Percentiles rank a stretch among this genome's conserved stretches.
These are phyloP conservation scores for Nigrograna mackinnonii DNA, from an alignment of 2,329 filamentous ascomycete species.

Conservation along the genomic window DNA sequence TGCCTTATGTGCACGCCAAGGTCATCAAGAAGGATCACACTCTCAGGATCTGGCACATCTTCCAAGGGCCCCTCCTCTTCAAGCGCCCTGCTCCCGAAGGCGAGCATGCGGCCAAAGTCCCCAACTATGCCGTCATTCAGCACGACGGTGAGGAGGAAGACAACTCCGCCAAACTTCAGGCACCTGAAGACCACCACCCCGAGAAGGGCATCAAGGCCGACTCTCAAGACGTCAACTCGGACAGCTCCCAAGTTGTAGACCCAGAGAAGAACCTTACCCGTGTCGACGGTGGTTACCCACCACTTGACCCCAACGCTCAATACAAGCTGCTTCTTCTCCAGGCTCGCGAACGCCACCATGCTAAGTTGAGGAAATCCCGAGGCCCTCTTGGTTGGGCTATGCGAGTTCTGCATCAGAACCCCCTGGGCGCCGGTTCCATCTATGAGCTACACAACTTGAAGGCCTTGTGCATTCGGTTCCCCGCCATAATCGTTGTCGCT, in stretches of 20 bases:
- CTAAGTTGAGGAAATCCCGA: constrained; percentile 62
- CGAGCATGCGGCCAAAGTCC: constrained; percentile 61
- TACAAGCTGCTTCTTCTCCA: constrained; percentile 67
- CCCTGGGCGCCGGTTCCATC: constrained; percentile 70
- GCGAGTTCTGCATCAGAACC: constrained; percentile 75
- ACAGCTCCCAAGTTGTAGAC: constrained; percentile 13
- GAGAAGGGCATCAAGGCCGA: not conserved
- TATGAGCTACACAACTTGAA: constrained; percentile 76
- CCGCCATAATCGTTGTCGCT: constrained; percentile 66
- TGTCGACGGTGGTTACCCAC: constrained; percentile 54
- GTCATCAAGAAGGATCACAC: constrained; percentile 70
- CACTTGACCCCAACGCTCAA: constrained; percentile 29
- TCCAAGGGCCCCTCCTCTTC: constrained; percentile 62
- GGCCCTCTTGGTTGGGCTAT: constrained; percentile 84
- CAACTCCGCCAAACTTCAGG: not conserved
- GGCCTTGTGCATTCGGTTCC: constrained; percentile 64
- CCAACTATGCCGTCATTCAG: constrained; percentile 79
- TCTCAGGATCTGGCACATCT: constrained; percentile 65
- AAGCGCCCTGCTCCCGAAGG: constrained; percentile 59
- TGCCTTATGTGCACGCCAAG: constrained; percentile 69
- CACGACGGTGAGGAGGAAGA: constrained; percentile 58
- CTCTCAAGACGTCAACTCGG: not conserved
- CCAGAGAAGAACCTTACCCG: constrained; percentile 45
- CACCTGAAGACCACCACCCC: not conserved
- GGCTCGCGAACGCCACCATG: constrained; percentile 62